A percentile compares a stretch with the other conserved stretches of the same genome.
Conservation (phyloP, 192 early-diverging fungal genomes). For the Gamsiella multidivaricata region DNA sequence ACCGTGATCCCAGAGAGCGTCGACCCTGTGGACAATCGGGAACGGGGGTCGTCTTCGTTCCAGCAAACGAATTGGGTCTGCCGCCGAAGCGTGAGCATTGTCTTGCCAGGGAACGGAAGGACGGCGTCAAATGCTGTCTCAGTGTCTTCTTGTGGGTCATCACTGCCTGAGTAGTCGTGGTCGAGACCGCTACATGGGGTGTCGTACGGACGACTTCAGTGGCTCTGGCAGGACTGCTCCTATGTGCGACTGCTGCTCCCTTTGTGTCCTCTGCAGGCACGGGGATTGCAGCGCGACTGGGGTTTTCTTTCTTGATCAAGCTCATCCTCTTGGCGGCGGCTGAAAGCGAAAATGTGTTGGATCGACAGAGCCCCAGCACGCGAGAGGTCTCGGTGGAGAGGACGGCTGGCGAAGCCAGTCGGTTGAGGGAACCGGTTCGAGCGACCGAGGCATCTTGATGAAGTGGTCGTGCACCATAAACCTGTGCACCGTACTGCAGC, state of each 20-base stretch:
- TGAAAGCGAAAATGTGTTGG: conserved; percentile 10
- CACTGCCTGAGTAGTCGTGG: neutral
- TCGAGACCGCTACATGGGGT: too few relatives aligned
- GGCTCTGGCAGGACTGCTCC: neutral
- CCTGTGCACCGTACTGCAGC: neutral
- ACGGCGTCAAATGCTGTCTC: conserved; percentile 27
- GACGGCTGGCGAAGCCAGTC: conserved; percentile 16
- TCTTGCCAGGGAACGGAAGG: conserved; percentile 30
- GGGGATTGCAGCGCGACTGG: neutral
- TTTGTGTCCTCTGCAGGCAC: neutral
- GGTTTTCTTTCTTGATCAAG: conserved; percentile 1
- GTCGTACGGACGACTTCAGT: too few relatives aligned
- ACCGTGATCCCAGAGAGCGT: conserved; percentile 2
- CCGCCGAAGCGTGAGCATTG: conserved; percentile 31
- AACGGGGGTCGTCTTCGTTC: neutral
- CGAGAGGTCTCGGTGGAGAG: conserved; percentile 35
- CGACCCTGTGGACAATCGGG: neutral
- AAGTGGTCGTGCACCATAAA: neutral
- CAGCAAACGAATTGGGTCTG: conserved; percentile 22
- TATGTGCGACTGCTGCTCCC: neutral
- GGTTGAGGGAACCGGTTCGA: conserved; percentile 36
- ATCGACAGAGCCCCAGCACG: conserved; percentile 34
- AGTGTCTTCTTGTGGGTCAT: conserved; percentile 19
- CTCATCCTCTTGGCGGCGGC: conserved; percentile 2
- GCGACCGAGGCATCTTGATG: conserved; percentile 10